Conservation (phyloP, 1,284 basidiomycete species). For the Irpex lacteus region DNA sequence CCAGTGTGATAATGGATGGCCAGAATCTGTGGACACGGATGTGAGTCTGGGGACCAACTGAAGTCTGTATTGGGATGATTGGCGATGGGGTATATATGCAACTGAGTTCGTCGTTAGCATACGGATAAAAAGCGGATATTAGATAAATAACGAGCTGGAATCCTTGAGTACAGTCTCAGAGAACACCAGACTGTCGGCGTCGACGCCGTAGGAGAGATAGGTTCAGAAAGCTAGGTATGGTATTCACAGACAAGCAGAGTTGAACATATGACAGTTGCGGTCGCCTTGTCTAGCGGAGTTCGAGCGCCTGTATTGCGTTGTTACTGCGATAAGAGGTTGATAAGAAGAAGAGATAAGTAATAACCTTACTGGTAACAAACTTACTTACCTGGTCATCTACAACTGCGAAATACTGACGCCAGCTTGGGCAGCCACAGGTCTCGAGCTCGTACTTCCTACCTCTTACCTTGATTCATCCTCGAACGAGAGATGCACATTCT, state of each 20-base stretch:
- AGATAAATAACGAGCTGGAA: background rate
- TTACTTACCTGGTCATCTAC: too few relatives aligned
- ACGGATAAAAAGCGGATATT: background rate
- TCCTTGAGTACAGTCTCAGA: background rate
- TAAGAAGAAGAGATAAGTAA: too few relatives aligned
- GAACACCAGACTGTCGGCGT: background rate
- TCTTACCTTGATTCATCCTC: background rate
- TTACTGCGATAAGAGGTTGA: too few relatives aligned
- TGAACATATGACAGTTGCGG: too few relatives aligned
- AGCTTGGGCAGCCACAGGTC: background rate
- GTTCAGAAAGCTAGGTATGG: background rate
- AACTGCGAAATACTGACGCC: too few relatives aligned
- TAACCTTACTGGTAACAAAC: too few relatives aligned
- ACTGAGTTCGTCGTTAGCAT: background rate
- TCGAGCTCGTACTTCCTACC: background rate
- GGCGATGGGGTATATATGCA: background rate
- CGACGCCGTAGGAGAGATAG: background rate
- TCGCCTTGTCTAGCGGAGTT: too few relatives aligned
- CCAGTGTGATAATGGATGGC: background rate
- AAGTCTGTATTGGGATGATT: background rate
- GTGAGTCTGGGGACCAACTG: background rate
- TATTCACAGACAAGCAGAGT: too few relatives aligned
- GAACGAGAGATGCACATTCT: slow-evolving; percentile 10
- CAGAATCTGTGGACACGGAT: background rate
- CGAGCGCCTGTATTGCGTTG: too few relatives aligned